A percentile compares a stretch with the other conserved stretches of the same genome.
Evolutionary conservation across 2,329 filamentous ascomycete genomes (phyloP).

Genomic region (Fusarium papillatum): DNA sequence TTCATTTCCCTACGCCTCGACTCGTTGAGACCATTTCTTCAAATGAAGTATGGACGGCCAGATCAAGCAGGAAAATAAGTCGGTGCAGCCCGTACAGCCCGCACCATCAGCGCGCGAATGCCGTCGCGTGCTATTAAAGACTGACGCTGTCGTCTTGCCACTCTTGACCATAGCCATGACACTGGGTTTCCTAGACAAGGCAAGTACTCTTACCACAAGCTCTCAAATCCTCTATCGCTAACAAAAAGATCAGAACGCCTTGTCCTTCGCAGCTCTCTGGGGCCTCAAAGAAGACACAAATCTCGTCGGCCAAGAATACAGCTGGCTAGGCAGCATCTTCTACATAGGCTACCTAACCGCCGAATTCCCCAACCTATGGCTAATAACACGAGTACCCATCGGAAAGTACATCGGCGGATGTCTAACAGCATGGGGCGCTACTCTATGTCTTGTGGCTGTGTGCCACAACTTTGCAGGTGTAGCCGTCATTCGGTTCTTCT

Average conservation of each 20-base stretch:
- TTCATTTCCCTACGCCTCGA: no score
- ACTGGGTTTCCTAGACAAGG: constrained; percentile 2
- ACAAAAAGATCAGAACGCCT: constrained; percentile 1
- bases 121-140: constrained; percentile 14
- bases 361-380: constrained; percentile 57
- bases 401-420: constrained; percentile 38
- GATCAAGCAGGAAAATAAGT: background rate
- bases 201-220: fast-evolving
- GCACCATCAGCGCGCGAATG: background rate
- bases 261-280: constrained; percentile 34
- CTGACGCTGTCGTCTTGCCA: constrained; percentile 19
- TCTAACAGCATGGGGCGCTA: constrained; percentile 37
- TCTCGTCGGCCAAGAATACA: constrained; percentile 64
- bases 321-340: constrained; percentile 68
- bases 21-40: no score
- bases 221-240: background rate
- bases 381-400: constrained; percentile 34
- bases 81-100: background rate
- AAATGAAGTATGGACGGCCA: background rate
- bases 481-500: constrained; percentile 44
- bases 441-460: constrained; percentile 40
- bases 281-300: constrained; percentile 39
- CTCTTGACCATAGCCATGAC: constrained; percentile 24
- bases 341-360: constrained; percentile 62
- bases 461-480: constrained; percentile 43